phyloP scores from a whole-genome alignment of 192 early-diverging fungal species.

The Pilaira anomala region DNA sequence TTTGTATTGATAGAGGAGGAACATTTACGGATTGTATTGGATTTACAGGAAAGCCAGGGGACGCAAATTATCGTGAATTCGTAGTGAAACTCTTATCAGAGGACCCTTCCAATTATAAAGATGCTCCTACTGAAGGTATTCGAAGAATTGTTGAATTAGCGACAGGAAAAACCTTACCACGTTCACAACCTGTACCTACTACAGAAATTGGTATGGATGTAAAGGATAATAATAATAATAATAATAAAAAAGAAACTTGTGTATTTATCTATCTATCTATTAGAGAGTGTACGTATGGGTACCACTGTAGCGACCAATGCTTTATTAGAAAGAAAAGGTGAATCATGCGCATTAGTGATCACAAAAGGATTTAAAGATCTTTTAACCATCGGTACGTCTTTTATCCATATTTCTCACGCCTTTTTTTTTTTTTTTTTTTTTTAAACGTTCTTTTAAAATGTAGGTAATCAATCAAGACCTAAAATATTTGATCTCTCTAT shows the following conservation, averaged over 20 bases:
- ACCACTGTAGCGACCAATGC: conserved; percentile 98
- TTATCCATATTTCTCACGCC: background rate
- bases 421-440: too few species aligned
- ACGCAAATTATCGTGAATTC: conserved; percentile 49
- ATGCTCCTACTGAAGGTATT: conserved; percentile 95
- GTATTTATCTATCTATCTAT: background rate
- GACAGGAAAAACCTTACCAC: conserved; percentile 66
- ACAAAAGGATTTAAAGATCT: conserved; percentile 90
- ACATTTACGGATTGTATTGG: conserved; percentile 97
- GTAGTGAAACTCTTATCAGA: conserved; percentile 91
- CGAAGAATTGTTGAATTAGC: conserved; percentile 79
- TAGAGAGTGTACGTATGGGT: conserved; percentile 81
- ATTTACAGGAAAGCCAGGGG: conserved; percentile 55
- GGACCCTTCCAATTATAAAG: conserved; percentile 85
- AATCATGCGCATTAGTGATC: conserved; percentile 82
- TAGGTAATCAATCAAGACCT: conserved; percentile 89
- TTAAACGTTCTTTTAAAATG: background rate
- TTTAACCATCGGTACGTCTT: conserved; percentile 51
- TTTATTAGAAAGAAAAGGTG: conserved; percentile 82
- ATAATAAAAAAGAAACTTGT: background rate
- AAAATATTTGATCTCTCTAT: conserved; percentile 94
- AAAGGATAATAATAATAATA: background rate
- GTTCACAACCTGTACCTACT: conserved; percentile 70
- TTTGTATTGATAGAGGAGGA: conserved; percentile 92
- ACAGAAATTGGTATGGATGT: conserved; percentile 51